phyloP scores from a whole-genome alignment of 306 rosid genomes.

The Trifolium pratense region DNA sequence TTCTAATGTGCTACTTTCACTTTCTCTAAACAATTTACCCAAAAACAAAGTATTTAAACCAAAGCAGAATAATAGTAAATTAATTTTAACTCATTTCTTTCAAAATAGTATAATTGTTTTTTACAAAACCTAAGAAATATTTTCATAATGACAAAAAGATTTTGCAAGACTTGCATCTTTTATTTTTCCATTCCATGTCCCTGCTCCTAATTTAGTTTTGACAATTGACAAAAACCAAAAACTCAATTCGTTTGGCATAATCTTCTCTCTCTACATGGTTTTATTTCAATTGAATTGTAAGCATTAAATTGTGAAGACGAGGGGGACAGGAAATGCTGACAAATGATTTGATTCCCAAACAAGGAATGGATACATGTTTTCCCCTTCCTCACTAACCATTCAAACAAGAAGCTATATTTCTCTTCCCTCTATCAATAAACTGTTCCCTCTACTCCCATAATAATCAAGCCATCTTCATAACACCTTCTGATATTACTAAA shows the following conservation, averaged over 20 bases:
- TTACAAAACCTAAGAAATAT: background rate
- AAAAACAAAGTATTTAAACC: background rate
- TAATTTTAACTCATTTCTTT: background rate
- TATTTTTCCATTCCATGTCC: background rate
- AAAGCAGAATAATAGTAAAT: constrained; percentile 3
- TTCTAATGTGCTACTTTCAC: background rate
- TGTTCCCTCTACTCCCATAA: constrained; percentile 24
- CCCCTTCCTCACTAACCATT: constrained; percentile 16
- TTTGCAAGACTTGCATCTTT: background rate
- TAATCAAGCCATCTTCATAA: constrained; percentile 22
- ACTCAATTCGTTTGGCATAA: background rate
- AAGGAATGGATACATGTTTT: constrained; percentile 19
- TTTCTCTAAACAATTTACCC: constrained; percentile 9
- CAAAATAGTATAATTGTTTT: background rate
- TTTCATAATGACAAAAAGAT: too few species aligned
- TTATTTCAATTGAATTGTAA: background rate
- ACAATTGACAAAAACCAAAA: constrained; percentile 9
- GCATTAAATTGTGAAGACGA: constrained; percentile 15
- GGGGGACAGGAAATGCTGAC: background rate
- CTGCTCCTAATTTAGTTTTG: constrained; percentile 14
- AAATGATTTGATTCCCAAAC: constrained; percentile 29
- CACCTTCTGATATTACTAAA: constrained; percentile 15
- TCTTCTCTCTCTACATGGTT: background rate
- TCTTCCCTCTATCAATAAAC: constrained; percentile 7
- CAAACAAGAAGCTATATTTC: constrained; percentile 20